Conservation (phyloP, 768 basidiomycete species). For the Hericium coralloides region DNA sequence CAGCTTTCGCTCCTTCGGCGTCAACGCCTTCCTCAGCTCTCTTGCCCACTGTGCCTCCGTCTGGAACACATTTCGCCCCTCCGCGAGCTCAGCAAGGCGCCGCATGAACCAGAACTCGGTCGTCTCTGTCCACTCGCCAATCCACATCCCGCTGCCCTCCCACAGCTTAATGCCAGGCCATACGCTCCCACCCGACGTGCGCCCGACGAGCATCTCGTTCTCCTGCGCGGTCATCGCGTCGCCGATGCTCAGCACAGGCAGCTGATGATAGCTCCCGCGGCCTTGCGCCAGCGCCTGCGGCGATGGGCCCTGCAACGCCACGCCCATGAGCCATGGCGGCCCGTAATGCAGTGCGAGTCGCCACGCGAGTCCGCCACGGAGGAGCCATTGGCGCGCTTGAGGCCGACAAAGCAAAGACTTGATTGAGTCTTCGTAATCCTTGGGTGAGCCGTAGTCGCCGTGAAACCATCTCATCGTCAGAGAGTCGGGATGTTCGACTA, state of each 20-base stretch:
- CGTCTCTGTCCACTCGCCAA: background rate
- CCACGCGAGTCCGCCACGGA: background rate
- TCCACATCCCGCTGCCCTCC: background rate
- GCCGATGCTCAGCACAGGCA: background rate
- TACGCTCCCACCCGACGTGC: background rate
- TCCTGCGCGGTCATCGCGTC: background rate
- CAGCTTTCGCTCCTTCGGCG: background rate
- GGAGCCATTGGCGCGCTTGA: background rate
- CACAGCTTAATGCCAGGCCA: background rate
- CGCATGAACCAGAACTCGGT: background rate
- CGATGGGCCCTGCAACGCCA: background rate
- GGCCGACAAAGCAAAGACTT: background rate
- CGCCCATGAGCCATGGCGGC: background rate
- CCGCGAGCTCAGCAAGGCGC: background rate
- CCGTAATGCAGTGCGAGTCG: background rate
- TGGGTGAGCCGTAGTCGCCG: no score
- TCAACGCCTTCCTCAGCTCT: background rate
- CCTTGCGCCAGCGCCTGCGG: background rate
- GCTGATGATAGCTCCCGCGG: background rate
- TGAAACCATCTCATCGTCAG: no score
- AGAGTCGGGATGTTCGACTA: no score
- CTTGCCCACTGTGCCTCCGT: background rate
- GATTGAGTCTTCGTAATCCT: background rate
- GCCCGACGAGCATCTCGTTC: background rate
- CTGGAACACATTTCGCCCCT: background rate